phyloP scores from a whole-genome alignment of 1,284 basidiomycete genomes.

The Coniferiporia weirii region DNA sequence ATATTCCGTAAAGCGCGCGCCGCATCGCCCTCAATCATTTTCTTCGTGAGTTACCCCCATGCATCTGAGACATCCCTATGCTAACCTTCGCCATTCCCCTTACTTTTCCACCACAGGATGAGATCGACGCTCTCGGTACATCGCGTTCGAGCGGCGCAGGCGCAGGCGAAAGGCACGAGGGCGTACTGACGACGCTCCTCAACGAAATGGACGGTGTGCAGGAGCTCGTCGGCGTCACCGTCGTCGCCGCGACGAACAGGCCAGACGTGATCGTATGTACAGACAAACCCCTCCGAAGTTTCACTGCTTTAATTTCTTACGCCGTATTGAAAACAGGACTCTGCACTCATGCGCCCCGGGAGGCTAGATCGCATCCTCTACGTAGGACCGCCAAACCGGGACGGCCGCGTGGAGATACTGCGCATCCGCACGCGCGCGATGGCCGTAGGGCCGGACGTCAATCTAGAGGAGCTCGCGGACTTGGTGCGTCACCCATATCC shows the following conservation, averaged over 20 bases:
- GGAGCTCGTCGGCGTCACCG: slow-evolving; percentile 86
- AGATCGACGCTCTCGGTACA: slow-evolving; percentile 91
- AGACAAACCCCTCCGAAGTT: background rate
- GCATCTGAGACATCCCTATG: slow-evolving; percentile 3
- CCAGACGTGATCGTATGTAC: slow-evolving; percentile 83
- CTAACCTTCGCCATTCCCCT: background rate
- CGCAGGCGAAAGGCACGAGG: slow-evolving; percentile 64
- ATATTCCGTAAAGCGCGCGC: slow-evolving; percentile 94
- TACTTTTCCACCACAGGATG: no score
- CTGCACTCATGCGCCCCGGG: slow-evolving; percentile 92
- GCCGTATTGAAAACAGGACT: slow-evolving; percentile 54
- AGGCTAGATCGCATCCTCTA: slow-evolving; percentile 94
- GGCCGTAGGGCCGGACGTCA: slow-evolving; percentile 69
- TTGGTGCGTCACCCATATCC: slow-evolving; percentile 49
- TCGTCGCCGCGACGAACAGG: slow-evolving; percentile 94
- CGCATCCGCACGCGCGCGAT: slow-evolving; percentile 73
- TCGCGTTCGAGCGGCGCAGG: slow-evolving; percentile 64
- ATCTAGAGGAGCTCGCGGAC: slow-evolving; percentile 65
- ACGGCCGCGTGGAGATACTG: slow-evolving; percentile 82
- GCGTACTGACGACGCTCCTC: slow-evolving; percentile 88
- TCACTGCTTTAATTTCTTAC: background rate
- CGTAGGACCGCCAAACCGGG: slow-evolving; percentile 85
- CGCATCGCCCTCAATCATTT: slow-evolving; percentile 91
- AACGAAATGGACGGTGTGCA: slow-evolving; percentile 99
- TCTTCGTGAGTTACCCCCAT: slow-evolving; percentile 66